Evolutionary conservation across 768 basidiomycete genomes (phyloP).

Genomic region (Dentipellis sp.): DNA sequence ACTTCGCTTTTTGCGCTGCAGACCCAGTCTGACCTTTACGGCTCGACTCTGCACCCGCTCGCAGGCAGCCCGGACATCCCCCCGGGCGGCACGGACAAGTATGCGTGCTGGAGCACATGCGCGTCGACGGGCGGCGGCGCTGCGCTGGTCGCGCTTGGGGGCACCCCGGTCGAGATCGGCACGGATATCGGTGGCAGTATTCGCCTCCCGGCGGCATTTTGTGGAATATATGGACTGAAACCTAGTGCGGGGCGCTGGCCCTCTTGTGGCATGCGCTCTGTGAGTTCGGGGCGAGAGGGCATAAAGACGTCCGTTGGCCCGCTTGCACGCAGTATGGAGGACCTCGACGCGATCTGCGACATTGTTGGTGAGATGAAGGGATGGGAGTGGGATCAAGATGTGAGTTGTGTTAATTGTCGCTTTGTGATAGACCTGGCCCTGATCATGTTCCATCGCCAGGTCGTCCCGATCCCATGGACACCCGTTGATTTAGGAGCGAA

Average conservation of each 20-base stretch:
- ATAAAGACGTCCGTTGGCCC: conserved; percentile 29
- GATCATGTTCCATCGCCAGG: conserved; percentile 18
- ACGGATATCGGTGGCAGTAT: conserved; percentile 43
- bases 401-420: conserved; percentile 12
- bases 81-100: conserved; percentile 19
- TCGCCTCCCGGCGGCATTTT: conserved; percentile 38
- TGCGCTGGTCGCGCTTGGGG: conserved; percentile 37
- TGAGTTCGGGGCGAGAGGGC: conserved; percentile 30
- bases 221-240: conserved; percentile 36
- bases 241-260: conserved; percentile 31
- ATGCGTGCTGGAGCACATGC: conserved; percentile 30
- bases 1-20: conserved; percentile 33
- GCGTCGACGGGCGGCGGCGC: conserved; percentile 45
- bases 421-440: not conserved
- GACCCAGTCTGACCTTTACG: conserved; percentile 34
- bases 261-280: conserved; percentile 19
- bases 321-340: conserved; percentile 31
- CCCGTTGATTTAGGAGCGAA: conserved; percentile 22
- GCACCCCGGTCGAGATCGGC: conserved; percentile 35
- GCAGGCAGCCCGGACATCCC: not conserved
- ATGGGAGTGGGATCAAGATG: conserved; percentile 35
- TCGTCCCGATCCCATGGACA: conserved; percentile 34
- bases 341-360: conserved; percentile 35
- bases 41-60: conserved; percentile 35
- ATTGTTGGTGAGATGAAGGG: conserved; percentile 31